Evolutionary conservation across 2,329 filamentous ascomycete species (phyloP).

Genomic region (Iodosphaeria phyllophila): DNA sequence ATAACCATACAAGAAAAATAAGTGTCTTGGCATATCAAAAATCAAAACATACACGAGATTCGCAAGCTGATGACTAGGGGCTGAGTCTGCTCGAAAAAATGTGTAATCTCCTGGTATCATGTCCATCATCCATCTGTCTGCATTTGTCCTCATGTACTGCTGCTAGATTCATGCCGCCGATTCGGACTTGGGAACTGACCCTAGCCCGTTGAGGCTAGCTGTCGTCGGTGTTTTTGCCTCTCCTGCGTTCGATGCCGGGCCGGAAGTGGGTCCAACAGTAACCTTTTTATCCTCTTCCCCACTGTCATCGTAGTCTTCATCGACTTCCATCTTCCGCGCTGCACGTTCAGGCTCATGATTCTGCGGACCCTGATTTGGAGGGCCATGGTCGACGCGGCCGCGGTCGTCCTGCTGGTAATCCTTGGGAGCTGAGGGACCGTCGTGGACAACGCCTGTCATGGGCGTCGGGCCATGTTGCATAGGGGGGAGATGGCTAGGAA

Average conservation of each 20-base stretch:
- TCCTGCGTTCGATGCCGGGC: slow-evolving; percentile 25
- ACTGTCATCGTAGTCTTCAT: slow-evolving; percentile 94
- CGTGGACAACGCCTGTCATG: slow-evolving; percentile 32
- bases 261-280: slow-evolving; percentile 18
- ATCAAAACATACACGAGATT: too few relatives aligned
- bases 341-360: slow-evolving; percentile 62
- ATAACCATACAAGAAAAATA: too few relatives aligned
- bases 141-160: slow-evolving; percentile 1
- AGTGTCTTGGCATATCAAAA: too few relatives aligned
- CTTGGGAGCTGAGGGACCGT: slow-evolving; percentile 29
- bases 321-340: slow-evolving; percentile 87
- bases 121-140: too few relatives aligned
- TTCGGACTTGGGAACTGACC: slow-evolving; percentile 27
- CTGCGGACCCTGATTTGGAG: slow-evolving; percentile 25
- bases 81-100: too few relatives aligned
- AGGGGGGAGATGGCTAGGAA: slow-evolving; percentile 36
- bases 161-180: slow-evolving; percentile 7
- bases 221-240: slow-evolving; percentile 27
- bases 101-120: too few relatives aligned
- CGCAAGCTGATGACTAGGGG: too few relatives aligned
- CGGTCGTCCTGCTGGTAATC: slow-evolving; percentile 40
- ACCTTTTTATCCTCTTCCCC: slow-evolving; percentile 66
- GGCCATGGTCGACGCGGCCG: slow-evolving; percentile 25
- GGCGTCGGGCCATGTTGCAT: slow-evolving; percentile 42
- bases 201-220: slow-evolving; percentile 10